Base-by-base conservation (phyloP, 1,139 yeast genomes). In the Nakaseomyces glabratus region DNA sequence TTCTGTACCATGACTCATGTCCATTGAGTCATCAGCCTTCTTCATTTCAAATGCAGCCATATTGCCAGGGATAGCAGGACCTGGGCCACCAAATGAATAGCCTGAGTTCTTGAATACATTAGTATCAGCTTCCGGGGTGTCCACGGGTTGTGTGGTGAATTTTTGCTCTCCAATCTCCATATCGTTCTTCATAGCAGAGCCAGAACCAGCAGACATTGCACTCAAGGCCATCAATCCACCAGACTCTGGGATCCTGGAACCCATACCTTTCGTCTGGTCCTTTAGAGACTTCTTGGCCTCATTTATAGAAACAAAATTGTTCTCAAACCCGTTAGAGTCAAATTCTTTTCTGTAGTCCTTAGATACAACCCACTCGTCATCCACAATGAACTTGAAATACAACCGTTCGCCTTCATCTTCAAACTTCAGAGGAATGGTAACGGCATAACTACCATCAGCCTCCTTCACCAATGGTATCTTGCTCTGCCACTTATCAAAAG, bases 401-500 rank as follows among this genome's bases (percentile, higher is more conserved):
- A 76, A 51, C 47, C 63, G 69, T 19, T 63, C 69, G 21, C 58
- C 57, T 18, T 58, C 60, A 2, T 55, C 49, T 10, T 49, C 48
- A 21, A 50, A 34, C 48, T 53, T 42, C 70, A 66, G 37, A 76
- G 88, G 45, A 40, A 78, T 67, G 3, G 77, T 69, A 36, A 79
- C 57, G 42, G 71, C 71, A 48, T 79, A 80, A 8, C 73, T 66
- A 11, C 85, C 88, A 46, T 71, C 71, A 1, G 73, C 56, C 43
- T 71, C 72, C 53, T 77, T 73, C 33, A 77, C 76, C 43, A 82
- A 63, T 24, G 75, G 76, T 39, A 73, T 62, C 1, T 76, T 58
- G 44, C 80, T 73, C 32, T 71, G 57, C 94, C 94, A 82, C 48
- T 76, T 63, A 57, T 81, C 90, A 58, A 82, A 81, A 34, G 78